phyloP scores from a whole-genome alignment of 495 filamentous ascomycete species.

The Viridothelium virens region DNA sequence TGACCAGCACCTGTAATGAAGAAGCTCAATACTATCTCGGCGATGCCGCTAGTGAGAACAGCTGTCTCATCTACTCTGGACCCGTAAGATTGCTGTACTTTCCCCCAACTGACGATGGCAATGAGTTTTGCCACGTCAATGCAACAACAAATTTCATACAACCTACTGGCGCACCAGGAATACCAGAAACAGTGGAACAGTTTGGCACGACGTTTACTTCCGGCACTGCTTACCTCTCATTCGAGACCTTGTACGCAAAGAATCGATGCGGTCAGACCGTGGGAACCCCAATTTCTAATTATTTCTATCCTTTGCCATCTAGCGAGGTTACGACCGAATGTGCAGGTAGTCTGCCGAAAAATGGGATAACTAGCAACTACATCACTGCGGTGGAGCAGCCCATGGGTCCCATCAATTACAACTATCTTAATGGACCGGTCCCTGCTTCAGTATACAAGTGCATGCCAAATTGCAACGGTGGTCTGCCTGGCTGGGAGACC shows the following conservation, averaged over 20 bases:
- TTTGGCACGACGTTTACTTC: neutral
- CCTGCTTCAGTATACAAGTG: neutral
- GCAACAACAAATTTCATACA: neutral
- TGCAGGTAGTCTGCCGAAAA: neutral
- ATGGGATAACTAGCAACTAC: neutral
- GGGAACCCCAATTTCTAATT: neutral
- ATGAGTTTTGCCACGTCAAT: neutral
- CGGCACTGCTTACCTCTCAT: neutral
- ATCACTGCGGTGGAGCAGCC: neutral
- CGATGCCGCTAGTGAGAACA: neutral
- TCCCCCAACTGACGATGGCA: neutral
- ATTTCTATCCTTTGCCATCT: neutral
- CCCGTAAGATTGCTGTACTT: neutral
- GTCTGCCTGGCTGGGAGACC: neutral
- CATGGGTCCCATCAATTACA: neutral
- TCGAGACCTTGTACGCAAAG: neutral
- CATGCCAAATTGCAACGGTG: neutral
- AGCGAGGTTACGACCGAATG: neutral
- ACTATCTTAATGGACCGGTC: neutral
- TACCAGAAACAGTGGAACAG: neutral
- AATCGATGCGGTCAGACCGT: neutral
- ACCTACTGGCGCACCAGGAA: neutral
- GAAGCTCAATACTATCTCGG: neutral
- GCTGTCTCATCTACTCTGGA: neutral
- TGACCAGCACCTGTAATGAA: neutral